A percentile compares a stretch with the other conserved stretches of the same genome.
These are phyloP conservation scores for Phoma sp. DNA, from an alignment of 2,329 filamentous ascomycete genomes.

Conservation along the genomic window DNA sequence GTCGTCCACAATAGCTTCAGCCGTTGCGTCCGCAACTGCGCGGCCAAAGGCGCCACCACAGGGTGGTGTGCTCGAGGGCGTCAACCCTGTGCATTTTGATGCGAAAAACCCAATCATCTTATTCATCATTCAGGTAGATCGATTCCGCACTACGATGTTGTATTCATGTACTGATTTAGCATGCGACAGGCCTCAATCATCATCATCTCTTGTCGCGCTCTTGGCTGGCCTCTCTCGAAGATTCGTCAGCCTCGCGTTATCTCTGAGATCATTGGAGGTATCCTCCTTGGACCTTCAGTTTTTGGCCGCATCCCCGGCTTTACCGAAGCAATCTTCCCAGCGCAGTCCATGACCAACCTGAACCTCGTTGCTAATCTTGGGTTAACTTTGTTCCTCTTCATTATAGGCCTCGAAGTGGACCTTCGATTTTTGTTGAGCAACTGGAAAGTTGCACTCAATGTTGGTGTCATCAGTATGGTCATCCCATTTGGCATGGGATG, in stretches of 20 bases:
- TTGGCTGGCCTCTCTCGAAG: conserved; percentile 78
- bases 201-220: conserved; percentile 73
- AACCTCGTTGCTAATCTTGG: conserved; percentile 82
- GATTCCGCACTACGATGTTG: no score
- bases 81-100: conserved; percentile 72
- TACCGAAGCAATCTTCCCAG: conserved; percentile 75
- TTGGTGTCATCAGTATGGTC: conserved; percentile 79
- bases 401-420: conserved; percentile 88
- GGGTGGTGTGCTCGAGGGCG: conserved; percentile 73
- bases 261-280: conserved; percentile 83
- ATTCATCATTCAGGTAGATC: conserved; percentile 74
- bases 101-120: conserved; percentile 73
- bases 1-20: conserved; percentile 30
- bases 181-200: conserved; percentile 69
- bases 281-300: conserved; percentile 83
- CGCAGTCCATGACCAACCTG: conserved; percentile 74
- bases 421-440: conserved; percentile 77
- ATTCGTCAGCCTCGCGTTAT: conserved; percentile 83
- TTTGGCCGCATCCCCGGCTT: conserved; percentile 87
- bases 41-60: conserved; percentile 54
- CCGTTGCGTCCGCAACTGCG: conserved; percentile 27
- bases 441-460: conserved; percentile 78
- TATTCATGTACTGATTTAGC: conserved; percentile 1
- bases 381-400: conserved; percentile 82
- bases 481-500: conserved; percentile 83